Evolutionary conservation across 2,329 filamentous ascomycete genomes (phyloP), one percentile per base, ranked within the genome.

Genomic region (Aspergillus sp.): DNA sequence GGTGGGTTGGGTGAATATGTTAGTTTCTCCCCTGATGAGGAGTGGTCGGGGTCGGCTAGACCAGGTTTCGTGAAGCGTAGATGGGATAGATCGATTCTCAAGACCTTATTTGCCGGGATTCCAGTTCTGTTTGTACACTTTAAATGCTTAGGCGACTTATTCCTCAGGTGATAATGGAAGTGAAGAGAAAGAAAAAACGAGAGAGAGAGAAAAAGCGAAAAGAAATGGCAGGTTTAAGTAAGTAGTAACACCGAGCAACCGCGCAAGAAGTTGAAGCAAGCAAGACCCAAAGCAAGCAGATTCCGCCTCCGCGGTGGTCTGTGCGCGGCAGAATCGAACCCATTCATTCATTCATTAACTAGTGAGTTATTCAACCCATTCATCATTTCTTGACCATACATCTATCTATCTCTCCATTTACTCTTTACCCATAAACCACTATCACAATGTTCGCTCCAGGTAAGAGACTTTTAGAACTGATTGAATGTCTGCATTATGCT

Each of bases 401-500:
- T 44, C 59, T 42, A 25, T 53, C 25, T 36, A 3, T 36, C 23
- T 27, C 13, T 55, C 17, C 23, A 17, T 25, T 49, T 30, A 50
- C 32, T 44, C 50, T 51, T 25, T 54, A 17, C 47, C 19, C 23
- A 54, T 51, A 60, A 53, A 59, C 42, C 21, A 21, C 60, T 61
- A 59, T 55, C 64, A 72, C 39, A 63, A 75, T 75, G 73, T 75
- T 75, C 54, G 72, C 71, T 49, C 72, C 73, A 54, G 72, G 73
- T 75, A 62, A 61, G 23, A 25, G 1, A 25, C 23, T 7, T 23
- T 23, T 25, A 7, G 4, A 7, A 25, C 4, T 7, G 23, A 25
- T 25, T 1, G 2, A 25, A 25, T 25, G 23, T 7, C 1, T 25
- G 23, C 23, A 25, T 25, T 25, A 8, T 48, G 42, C 56, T 56